Conservation (phyloP, 768 basidiomycete genomes). For the Suillus bovinus region DNA sequence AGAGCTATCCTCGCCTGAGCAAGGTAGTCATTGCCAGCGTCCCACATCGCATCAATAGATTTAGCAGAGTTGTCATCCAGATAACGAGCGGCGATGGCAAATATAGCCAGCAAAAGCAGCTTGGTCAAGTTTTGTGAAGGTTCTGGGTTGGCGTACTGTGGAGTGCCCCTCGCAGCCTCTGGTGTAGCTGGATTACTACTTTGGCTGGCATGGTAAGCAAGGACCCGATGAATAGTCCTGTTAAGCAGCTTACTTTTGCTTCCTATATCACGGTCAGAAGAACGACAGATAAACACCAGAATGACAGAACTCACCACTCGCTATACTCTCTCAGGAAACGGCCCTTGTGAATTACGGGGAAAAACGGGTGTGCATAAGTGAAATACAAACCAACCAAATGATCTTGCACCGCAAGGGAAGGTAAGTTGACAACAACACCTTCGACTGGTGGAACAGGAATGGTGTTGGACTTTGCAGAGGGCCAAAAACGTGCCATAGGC, state of each 20-base stretch:
- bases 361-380: constrained; percentile 79
- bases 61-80: constrained; percentile 48
- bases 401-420: constrained; percentile 62
- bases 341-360: constrained; percentile 76
- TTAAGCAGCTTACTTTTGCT: constrained; percentile 21
- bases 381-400: constrained; percentile 76
- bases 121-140: constrained; percentile 65
- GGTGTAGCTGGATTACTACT: constrained; percentile 39
- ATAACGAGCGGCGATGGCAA: constrained; percentile 79
- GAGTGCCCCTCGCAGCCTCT: constrained; percentile 13
- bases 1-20: constrained; percentile 62
- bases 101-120: constrained; percentile 76
- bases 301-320: constrained; percentile 40
- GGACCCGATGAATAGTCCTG: neutral
- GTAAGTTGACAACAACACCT: constrained; percentile 50
- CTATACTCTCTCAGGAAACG: constrained; percentile 68
- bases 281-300: neutral
- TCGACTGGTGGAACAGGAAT: constrained; percentile 43
- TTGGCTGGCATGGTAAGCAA: constrained; percentile 29
- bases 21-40: constrained; percentile 66
- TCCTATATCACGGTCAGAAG: constrained; percentile 24
- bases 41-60: constrained; percentile 62
- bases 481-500: constrained; percentile 79
- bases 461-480: constrained; percentile 48
- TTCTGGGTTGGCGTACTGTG: constrained; percentile 35